Conservation (phyloP, 352 stramenopile genomes). For the Phytophthora boehmeriae region DNA sequence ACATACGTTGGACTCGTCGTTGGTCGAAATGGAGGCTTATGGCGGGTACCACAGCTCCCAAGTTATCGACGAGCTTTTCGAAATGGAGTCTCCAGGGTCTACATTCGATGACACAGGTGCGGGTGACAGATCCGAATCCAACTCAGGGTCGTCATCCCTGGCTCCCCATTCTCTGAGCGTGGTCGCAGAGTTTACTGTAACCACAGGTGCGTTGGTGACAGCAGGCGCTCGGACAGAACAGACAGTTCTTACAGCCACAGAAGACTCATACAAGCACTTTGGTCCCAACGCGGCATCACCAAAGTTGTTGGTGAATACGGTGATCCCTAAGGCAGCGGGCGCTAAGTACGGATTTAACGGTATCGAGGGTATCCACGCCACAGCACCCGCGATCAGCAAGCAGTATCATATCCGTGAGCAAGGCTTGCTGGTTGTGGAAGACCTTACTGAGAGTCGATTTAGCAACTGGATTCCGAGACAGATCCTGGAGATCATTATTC, state of each 20-base stretch:
- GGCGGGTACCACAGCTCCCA: slow-evolving; percentile 42
- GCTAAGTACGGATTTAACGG: slow-evolving; percentile 70
- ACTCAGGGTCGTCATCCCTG: slow-evolving; percentile 26
- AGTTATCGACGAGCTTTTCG: slow-evolving; percentile 84
- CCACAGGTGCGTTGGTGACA: slow-evolving; percentile 64
- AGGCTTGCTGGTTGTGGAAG: slow-evolving; percentile 80
- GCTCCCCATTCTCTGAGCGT: slow-evolving; percentile 49
- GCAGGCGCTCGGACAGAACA: slow-evolving; percentile 69
- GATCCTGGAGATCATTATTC: slow-evolving; percentile 83
- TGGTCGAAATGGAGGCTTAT: slow-evolving; percentile 50
- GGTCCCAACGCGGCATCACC: slow-evolving; percentile 57
- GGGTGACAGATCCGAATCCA: slow-evolving; percentile 31
- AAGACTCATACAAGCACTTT: slow-evolving; percentile 80
- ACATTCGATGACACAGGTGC: slow-evolving; percentile 37
- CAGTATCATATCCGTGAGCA: slow-evolving; percentile 89
- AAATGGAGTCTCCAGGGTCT: slow-evolving; percentile 72
- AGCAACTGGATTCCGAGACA: slow-evolving; percentile 85
- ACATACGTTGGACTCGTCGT: slow-evolving; percentile 55
- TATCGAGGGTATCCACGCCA: slow-evolving; percentile 47
- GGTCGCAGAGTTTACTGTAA: slow-evolving; percentile 79
- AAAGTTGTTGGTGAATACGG: slow-evolving; percentile 79
- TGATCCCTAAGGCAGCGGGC: slow-evolving; percentile 72
- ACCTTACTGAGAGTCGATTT: slow-evolving; percentile 84
- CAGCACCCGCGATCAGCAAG: slow-evolving; percentile 73
- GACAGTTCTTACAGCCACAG: slow-evolving; percentile 59